A percentile compares a stretch with the other conserved stretches of the same genome.
These are phyloP conservation scores for Pisolithus marmoratus DNA, from an alignment of 768 basidiomycete species.

Conservation along the genomic window DNA sequence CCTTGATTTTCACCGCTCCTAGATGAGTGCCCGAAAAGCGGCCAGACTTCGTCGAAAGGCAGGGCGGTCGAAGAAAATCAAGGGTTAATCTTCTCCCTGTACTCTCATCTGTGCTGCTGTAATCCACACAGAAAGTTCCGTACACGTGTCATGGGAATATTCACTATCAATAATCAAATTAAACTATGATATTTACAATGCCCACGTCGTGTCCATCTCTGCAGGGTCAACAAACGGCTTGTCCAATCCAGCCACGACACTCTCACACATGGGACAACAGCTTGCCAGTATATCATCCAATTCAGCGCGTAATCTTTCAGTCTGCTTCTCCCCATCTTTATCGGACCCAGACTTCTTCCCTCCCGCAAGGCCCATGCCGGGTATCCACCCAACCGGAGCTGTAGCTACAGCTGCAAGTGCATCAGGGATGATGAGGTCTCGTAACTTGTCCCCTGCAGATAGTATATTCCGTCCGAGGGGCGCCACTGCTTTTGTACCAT, in stretches of 20 bases:
- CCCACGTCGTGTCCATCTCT: slow-evolving; percentile 76
- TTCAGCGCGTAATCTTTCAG: slow-evolving; percentile 73
- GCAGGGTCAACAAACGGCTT: slow-evolving; percentile 79
- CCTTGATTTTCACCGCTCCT: slow-evolving; percentile 5
- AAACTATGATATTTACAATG: slow-evolving; percentile 42
- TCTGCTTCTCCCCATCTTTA: slow-evolving; percentile 52
- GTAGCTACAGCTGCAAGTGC: slow-evolving; percentile 82
- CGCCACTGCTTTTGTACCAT: slow-evolving; percentile 59
- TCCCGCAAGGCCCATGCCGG: slow-evolving; percentile 50
- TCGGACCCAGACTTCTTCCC: slow-evolving; percentile 39
- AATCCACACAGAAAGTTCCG: neutral
- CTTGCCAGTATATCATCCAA: slow-evolving; percentile 86
- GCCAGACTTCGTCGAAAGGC: slow-evolving; percentile 66
- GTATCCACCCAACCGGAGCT: slow-evolving; percentile 65
- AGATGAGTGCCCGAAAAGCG: slow-evolving; percentile 82
- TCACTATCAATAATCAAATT: no score
- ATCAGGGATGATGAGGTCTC: slow-evolving; percentile 92
- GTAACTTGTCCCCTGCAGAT: slow-evolving; percentile 82
- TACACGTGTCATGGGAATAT: no score
- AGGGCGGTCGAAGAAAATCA: slow-evolving; percentile 76
- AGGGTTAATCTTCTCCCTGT: slow-evolving; percentile 41
- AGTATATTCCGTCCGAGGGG: slow-evolving; percentile 74
- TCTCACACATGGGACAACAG: slow-evolving; percentile 91
- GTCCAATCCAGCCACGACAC: slow-evolving; percentile 79
- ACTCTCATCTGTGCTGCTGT: neutral